Base-by-base conservation (phyloP, 306 rosid genomes). In the Abrus precatorius region DNA sequence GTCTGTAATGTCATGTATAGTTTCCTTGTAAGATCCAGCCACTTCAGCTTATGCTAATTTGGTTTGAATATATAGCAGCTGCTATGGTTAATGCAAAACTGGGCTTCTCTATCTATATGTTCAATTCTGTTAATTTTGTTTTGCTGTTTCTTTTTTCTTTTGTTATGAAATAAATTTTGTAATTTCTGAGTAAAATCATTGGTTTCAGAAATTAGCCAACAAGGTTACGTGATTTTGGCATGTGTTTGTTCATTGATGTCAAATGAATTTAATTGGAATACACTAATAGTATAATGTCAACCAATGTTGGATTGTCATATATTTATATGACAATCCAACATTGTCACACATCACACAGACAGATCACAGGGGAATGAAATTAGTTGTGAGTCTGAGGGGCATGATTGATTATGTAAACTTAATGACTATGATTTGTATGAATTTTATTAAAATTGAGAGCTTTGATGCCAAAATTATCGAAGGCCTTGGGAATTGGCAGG, bases 1-100 rank as follows among this genome's bases (percentile, higher is more conserved):
- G 5, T 78, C 5, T 82, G 38, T 69, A 10, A 69, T 82, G 61
- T 65, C 1, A 76, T 83, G 86, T 83, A 83, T 83, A 83, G 86
- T 13, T 77, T 77, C 72, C 77, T 50, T 76, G 66, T 50, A 33
- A 10, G 69, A 75, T 62, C 69, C 79, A 52, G 43, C 48, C 43
- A 54, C 27, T 73, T 64, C 38, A 30, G 32, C 77, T n/a, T 40
- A 64, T 40, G 30, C 50, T 36, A n/a, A 64, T 64, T 41, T 81
- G 80, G 52, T 81, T 72, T 80, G 49, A 72, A 63, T 34, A 49
- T 13, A 3, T 3, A 8, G 7, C 11, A 63, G 13, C 7, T 77
- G 1, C 32, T 76, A 68, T 59, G 33, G 60, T 68, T 62, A 82
- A 75, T 82, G 50, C 57, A 77, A 75, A 48, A 2, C 59, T 66